A percentile compares a stretch with the other conserved stretches of the same genome.
These are phyloP conservation scores for Fusarium bulbicola DNA, from an alignment of 2,329 filamentous ascomycete species.

Conservation along the genomic window DNA sequence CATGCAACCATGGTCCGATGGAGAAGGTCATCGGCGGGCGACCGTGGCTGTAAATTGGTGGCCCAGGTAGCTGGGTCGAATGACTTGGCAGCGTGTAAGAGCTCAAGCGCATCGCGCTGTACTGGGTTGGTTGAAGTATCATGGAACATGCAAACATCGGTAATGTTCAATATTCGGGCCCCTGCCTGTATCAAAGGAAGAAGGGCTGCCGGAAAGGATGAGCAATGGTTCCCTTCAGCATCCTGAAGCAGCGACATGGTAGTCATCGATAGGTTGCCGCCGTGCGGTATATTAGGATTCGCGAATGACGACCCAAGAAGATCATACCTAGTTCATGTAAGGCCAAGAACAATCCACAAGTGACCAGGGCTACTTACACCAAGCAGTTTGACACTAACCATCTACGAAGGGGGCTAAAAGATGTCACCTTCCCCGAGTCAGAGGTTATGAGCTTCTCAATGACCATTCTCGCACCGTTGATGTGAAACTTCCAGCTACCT, in stretches of 20 bases:
- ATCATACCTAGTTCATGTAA: neutral
- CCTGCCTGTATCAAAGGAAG: neutral
- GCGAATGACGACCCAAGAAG: neutral
- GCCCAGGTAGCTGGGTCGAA: neutral
- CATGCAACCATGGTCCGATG: neutral
- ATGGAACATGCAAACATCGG: accelerated
- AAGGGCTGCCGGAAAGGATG: neutral
- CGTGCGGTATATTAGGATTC: neutral
- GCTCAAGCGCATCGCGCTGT: neutral
- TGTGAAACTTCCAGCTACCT: neutral
- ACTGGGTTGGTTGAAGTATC: neutral
- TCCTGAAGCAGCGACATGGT: neutral
- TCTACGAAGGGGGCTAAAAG: neutral
- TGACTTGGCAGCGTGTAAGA: neutral
- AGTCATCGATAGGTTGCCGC: neutral
- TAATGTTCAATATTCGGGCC: neutral
- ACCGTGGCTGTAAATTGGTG: neutral
- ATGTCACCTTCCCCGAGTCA: accelerated
- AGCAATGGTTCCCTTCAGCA: neutral
- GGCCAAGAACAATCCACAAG: accelerated
- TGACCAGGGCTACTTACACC: neutral
- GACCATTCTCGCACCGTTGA: neutral
- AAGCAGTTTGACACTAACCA: neutral
- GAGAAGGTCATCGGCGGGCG: neutral
- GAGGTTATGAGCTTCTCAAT: neutral